Base-by-base conservation (phyloP, 2,329 filamentous ascomycete genomes). In the Botrytis sinoallii region DNA sequence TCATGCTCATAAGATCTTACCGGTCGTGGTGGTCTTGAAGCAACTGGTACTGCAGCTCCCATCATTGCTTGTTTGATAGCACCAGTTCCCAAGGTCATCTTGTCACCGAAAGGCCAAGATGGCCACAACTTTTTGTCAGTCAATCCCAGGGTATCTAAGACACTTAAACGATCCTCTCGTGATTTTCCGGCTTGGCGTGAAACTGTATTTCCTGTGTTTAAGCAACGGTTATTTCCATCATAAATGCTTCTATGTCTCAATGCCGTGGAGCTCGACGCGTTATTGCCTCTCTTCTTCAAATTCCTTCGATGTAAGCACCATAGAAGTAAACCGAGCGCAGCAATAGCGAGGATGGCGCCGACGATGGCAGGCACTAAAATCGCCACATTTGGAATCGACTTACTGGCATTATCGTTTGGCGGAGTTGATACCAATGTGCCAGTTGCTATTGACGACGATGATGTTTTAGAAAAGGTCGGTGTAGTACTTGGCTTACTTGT, bases 61-160 rank as follows among this genome's bases (percentile, higher is more conserved):
- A 67, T 67, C 9, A 67, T 67, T 4, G 64, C 44, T 35, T 52
- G 22, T 32, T 67, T 67, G 44, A 67, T 67, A 52, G 64, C 16
- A n/a, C 16, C 32, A 32, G 64, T 67, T 4, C 64, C 64, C 44
- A 67, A 48, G 7, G 32, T 35, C 14, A 35, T 46, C 32, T 52
- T 67, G 14, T 67, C 64, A 10, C 64, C 64, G 32, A 67, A 67
- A 38, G 64, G 64, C 64, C 64, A 67, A 38, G 64, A 67, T 9
- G 64, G 64, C 64, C 64, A 67, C 10, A 67, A 38, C 9, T 52
- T 67, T 20, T 67, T 67, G 7, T 52, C 32, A 2, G 32, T 52
- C 2, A 52, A 38, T 7, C 64, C 44, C 4, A 67, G 16, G 1
- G 32, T 52, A 4, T 67, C 44, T 5, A 67, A 6, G 32, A 67